phyloP scores from a whole-genome alignment of 306 rosid genomes.

The Glycine soja region DNA sequence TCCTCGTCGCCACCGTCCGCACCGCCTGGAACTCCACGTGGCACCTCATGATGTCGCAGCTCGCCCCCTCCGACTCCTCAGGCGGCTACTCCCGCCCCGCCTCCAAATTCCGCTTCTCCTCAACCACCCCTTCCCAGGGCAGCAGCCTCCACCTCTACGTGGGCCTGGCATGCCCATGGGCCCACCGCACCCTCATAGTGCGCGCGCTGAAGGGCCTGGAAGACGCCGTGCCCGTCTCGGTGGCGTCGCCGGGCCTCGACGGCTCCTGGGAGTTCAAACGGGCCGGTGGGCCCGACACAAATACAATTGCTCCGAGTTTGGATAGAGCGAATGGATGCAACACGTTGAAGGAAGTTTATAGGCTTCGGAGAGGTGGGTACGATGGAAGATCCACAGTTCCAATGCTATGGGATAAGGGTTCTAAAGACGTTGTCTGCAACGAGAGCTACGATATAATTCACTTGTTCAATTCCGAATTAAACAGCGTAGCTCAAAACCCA shows the following conservation, averaged over 20 bases:
- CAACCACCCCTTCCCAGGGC: too few relatives aligned
- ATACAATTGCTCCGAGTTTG: slow-evolving; percentile 52
- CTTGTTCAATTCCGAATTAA: slow-evolving; percentile 73
- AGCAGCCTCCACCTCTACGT: slow-evolving; percentile 58
- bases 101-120: too few relatives aligned
- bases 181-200: slow-evolving; percentile 88
- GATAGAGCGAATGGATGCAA: slow-evolving; percentile 69
- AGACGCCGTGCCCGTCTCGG: slow-evolving; percentile 69
- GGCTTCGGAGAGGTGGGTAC: slow-evolving; percentile 68
- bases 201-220: slow-evolving; percentile 86
- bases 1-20: slow-evolving; percentile 82
- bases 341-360: slow-evolving; percentile 76
- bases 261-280: slow-evolving; percentile 84
- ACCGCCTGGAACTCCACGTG: slow-evolving; percentile 84
- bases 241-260: slow-evolving; percentile 76
- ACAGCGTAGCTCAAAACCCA: slow-evolving; percentile 65
- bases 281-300: slow-evolving; percentile 8
- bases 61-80: slow-evolving; percentile 58
- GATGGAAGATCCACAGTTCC: slow-evolving; percentile 84
- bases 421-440: slow-evolving; percentile 72
- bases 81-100: slow-evolving; percentile 57
- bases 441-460: slow-evolving; percentile 83
- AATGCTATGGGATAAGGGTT: slow-evolving; percentile 71
- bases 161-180: slow-evolving; percentile 96
- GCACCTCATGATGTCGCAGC: slow-evolving; percentile 40